Evolutionary conservation across 202 grass and related monocot genomes (phyloP), one percentile per base, ranked within the genome.

Genomic region (Digitaria exilis): DNA sequence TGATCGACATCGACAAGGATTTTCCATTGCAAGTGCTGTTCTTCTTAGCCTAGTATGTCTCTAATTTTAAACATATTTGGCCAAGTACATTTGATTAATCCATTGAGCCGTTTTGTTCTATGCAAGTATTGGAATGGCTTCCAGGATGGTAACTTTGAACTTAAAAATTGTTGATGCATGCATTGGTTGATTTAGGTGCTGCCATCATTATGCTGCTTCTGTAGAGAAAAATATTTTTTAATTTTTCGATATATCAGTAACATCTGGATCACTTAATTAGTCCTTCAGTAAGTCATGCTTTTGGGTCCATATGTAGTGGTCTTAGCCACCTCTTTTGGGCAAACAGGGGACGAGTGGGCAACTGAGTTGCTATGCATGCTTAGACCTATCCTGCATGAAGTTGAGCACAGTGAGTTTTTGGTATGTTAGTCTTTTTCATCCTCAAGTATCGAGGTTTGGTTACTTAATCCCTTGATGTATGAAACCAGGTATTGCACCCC

Each of bases 1-100:
- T 78, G 96, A 98, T 86, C 76, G 79, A 76, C 94, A 98, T 83
- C 83, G 80, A 26, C 63, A 85, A 30, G 87, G 78, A 24, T 96
- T 98, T 89, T 90, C 93, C 26, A 85, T 98, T 87, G 85, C 89
- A 64, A 96, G 91, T 87, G 91, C 91, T 81, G 35, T 98, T 78
- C 70, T 95, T 72, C 96, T 98, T 86, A 94, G 93, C 68, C 62
- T 98, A 64, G 93, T 98, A 94, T 80, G 91, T 79, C 71, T 77
- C 68, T 71, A 78, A 68, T 74, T 30, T 55, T 25, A 64, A 82
- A 75, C 57, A 78, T 69, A 62, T 63, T 75, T 35, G 37, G 46
- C 79, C 79, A 83, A 88, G 49, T 80, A 15, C 29, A 82, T 43
- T 35, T 35, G 25, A 80, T 82, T 75, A 26, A 57, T 73, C 24